Conservation (phyloP, 2,329 filamentous ascomycete species). For the Coniochaeta ligniaria region DNA sequence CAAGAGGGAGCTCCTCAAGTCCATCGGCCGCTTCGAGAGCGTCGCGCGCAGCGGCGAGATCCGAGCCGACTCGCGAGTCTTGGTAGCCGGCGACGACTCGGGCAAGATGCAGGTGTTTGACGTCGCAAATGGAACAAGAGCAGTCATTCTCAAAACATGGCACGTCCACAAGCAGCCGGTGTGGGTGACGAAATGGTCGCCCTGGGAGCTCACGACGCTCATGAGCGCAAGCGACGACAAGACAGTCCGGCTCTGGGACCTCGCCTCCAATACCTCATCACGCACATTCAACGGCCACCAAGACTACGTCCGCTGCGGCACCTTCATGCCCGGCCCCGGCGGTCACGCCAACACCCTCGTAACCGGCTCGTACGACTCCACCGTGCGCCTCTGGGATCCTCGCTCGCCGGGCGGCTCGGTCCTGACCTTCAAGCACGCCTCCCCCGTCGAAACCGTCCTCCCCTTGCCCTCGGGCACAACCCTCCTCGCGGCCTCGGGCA, state of each 20-base stretch:
- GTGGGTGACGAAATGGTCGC: constrained; percentile 89
- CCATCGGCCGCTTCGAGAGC: constrained; percentile 88
- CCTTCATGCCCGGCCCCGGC: constrained; percentile 70
- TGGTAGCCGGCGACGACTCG: constrained; percentile 86
- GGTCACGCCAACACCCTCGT: constrained; percentile 66
- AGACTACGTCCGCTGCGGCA: constrained; percentile 85
- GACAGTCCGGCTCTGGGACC: constrained; percentile 89
- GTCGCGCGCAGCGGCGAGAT: constrained; percentile 86
- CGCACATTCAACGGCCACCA: constrained; percentile 78
- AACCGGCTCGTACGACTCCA: constrained; percentile 91
- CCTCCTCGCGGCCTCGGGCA: constrained; percentile 76
- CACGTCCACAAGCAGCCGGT: constrained; percentile 89
- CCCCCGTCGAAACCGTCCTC: constrained; percentile 81
- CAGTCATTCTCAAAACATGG: constrained; percentile 94
- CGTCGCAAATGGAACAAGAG: constrained; percentile 54
- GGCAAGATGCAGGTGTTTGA: constrained; percentile 96
- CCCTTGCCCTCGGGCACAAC: constrained; percentile 82
- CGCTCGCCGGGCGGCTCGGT: constrained; percentile 61
- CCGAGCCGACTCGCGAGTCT: constrained; percentile 76
- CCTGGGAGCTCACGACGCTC: constrained; percentile 74
- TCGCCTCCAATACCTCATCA: constrained; percentile 70
- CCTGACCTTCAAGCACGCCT: constrained; percentile 93
- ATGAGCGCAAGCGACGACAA: constrained; percentile 90
- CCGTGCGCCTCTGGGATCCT: constrained; percentile 89
- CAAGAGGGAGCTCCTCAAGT: constrained; percentile 87